Evolutionary conservation across 768 basidiomycete species (phyloP).

Genomic region (Candolleomyces efflorescens): DNA sequence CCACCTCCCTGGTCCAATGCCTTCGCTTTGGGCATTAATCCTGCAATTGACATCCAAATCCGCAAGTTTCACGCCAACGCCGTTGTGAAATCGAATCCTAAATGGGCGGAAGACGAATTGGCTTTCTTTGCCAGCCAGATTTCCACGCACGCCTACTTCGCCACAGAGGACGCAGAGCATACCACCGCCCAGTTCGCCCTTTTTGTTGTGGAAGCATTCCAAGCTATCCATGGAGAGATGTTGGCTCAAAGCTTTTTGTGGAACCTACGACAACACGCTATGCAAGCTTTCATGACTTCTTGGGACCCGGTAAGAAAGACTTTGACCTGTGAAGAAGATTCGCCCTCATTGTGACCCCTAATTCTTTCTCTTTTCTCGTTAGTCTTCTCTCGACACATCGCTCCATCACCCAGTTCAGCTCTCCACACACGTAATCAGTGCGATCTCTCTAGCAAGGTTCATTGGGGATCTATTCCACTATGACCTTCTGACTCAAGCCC

Average conservation of each 20-base stretch:
- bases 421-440: neutral
- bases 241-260: neutral
- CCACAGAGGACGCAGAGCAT: neutral
- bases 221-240: neutral
- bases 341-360: neutral
- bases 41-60: neutral
- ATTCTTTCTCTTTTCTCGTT: neutral
- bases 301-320: neutral
- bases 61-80: neutral
- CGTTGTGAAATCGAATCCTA: neutral
- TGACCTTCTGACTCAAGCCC: neutral
- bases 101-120: neutral
- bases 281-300: conserved; percentile 1
- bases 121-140: neutral
- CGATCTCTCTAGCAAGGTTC: neutral
- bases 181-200: neutral
- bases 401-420: neutral
- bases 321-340: neutral
- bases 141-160: neutral
- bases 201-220: neutral
- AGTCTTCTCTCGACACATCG: neutral
- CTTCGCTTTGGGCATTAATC: neutral
- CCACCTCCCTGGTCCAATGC: neutral
- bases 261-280: neutral
- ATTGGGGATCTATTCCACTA: conserved; percentile 3